Evolutionary conservation across 1,284 basidiomycete genomes (phyloP).

Genomic region (Cryptococcus deneoformans): DNA sequence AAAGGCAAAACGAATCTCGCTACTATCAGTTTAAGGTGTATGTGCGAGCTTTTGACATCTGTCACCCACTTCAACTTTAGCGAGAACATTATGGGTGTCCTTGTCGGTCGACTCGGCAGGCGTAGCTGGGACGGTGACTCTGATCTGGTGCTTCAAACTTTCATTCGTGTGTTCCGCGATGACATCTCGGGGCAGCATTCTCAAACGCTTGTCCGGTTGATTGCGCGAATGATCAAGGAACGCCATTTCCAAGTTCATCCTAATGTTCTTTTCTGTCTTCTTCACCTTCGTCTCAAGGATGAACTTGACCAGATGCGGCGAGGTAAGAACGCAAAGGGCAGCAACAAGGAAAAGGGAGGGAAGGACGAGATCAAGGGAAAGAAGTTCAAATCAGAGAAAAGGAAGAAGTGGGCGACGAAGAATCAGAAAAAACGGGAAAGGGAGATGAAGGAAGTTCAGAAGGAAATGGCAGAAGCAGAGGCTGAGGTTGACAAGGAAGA

Average conservation of each 20-base stretch:
- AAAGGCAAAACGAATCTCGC: constrained; percentile 69
- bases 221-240: constrained; percentile 97
- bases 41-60: constrained; percentile 79
- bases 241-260: constrained; percentile 86
- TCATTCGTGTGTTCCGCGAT: constrained; percentile 75
- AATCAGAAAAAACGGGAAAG: constrained; percentile 75
- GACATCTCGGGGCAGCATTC: constrained; percentile 78
- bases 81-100: constrained; percentile 82
- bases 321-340: constrained; percentile 56
- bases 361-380: constrained; percentile 56
- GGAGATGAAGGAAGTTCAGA: constrained; percentile 79
- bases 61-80: constrained; percentile 98
- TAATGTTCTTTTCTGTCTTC: constrained; percentile 78
- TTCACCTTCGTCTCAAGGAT: constrained; percentile 81
- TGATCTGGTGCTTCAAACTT: constrained; percentile 72
- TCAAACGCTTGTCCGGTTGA: constrained; percentile 81
- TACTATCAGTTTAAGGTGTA: constrained; percentile 71
- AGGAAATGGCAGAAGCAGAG: constrained; percentile 89
- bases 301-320: constrained; percentile 63
- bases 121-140: constrained; percentile 87
- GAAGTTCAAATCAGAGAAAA: constrained; percentile 63
- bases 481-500: constrained; percentile 94
- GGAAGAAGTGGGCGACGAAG: constrained; percentile 73
- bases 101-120: constrained; percentile 80
- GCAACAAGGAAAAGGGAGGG: constrained; percentile 54